These are phyloP conservation scores for Fusarium guadeloupense DNA, from an alignment of 2,329 filamentous ascomycete species.

Conservation along the genomic window DNA sequence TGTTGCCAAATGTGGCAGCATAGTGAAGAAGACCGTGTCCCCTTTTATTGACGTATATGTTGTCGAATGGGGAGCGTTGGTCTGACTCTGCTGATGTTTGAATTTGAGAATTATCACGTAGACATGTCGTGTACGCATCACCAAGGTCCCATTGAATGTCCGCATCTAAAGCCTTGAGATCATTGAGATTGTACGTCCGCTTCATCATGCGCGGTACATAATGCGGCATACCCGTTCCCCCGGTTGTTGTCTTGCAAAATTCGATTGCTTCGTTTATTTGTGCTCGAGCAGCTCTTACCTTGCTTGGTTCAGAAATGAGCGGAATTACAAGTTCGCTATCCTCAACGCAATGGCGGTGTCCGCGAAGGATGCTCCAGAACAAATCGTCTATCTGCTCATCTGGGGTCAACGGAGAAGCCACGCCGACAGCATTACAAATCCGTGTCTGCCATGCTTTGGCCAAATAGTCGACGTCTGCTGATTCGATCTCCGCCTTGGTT, in stretches of 20 bases:
- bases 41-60: conserved; percentile 4
- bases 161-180: neutral
- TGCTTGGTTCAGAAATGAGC: neutral
- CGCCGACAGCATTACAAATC: neutral
- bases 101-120: neutral
- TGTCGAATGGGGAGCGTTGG: neutral
- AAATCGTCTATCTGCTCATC: conserved; percentile 4
- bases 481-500: neutral
- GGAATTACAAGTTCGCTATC: neutral
- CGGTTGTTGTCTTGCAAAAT: neutral
- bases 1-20: neutral
- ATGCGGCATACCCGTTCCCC: conserved; percentile 2
- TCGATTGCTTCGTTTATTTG: neutral
- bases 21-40: neutral
- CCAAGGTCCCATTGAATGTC: neutral
- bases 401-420: neutral
- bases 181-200: neutral
- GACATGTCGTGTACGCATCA: neutral
- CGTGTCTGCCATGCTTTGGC: conserved; percentile 1
- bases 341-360: neutral
- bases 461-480: neutral
- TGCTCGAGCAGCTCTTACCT: neutral
- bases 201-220: conserved; percentile 4
- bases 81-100: neutral
- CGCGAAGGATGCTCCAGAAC: conserved; percentile 1